Percentiles rank a stretch among this genome's conserved stretches.
Conservation (phyloP, 768 basidiomycete genomes). For the Sarcodon sp. region DNA sequence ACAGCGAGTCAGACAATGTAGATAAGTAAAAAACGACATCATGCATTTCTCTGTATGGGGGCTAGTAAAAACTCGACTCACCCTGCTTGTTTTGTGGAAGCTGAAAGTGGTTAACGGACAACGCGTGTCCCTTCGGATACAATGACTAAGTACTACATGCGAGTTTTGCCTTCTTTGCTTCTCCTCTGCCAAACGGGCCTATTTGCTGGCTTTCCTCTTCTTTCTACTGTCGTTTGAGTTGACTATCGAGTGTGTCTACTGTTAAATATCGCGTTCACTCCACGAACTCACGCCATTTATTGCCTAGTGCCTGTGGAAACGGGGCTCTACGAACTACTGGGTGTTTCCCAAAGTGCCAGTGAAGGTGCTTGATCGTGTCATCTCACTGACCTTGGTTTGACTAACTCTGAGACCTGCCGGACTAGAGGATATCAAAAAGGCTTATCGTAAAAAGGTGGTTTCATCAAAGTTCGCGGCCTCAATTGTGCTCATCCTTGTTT, state of each 20-base stretch:
- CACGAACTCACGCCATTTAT: too few relatives aligned
- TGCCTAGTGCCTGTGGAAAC: conserved; percentile 57
- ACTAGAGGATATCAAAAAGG: conserved; percentile 82
- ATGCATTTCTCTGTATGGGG: conserved; percentile 13
- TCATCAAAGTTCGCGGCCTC: conserved; percentile 9
- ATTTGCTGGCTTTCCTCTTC: too few relatives aligned
- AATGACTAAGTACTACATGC: too few relatives aligned
- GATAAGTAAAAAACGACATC: conserved; percentile 63
- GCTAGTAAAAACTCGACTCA: too few relatives aligned
- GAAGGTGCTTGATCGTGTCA: conserved; percentile 37
- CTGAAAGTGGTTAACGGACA: too few relatives aligned
- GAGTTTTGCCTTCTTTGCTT: too few relatives aligned
- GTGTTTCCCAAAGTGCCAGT: conserved; percentile 52
- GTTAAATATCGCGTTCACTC: too few relatives aligned
- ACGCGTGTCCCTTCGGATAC: too few relatives aligned
- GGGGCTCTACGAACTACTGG: conserved; percentile 80
- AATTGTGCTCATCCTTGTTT: conserved; percentile 8
- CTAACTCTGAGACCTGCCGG: neutral
- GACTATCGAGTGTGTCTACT: too few relatives aligned
- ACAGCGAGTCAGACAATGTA: conserved; percentile 77
- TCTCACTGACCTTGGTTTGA: conserved; percentile 5
- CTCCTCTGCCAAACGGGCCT: too few relatives aligned
- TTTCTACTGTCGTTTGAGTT: too few relatives aligned
- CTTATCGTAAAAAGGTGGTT: conserved; percentile 82
- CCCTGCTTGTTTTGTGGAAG: too few relatives aligned